Percentiles rank a stretch among this genome's conserved stretches.
These are phyloP conservation scores for Dioscorea cayenensis DNA, from an alignment of 116 monocot species.

Conservation along the genomic window DNA sequence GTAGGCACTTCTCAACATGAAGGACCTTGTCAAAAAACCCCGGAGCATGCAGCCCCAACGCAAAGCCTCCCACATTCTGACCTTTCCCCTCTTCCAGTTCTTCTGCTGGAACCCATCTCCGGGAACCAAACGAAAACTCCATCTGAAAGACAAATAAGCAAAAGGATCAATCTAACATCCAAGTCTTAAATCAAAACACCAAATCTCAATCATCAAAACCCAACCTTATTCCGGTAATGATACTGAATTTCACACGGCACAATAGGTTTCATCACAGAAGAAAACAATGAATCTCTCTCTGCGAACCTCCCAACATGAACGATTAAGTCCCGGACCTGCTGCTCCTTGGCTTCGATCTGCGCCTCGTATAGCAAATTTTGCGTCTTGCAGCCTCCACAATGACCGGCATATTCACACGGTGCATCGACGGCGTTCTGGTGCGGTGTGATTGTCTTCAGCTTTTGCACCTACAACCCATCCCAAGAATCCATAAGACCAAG, in stretches of 20 bases:
- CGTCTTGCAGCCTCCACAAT: conserved; percentile 92
- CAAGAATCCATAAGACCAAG: not conserved
- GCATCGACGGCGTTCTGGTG: conserved; percentile 62
- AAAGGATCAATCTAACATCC: not conserved
- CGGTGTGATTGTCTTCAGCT: conserved; percentile 68
- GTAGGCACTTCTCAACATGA: conserved; percentile 71
- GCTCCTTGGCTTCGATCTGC: conserved; percentile 73
- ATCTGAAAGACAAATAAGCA: conserved; percentile 39
- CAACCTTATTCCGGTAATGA: conserved; percentile 88
- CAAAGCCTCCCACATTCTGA: conserved; percentile 21
- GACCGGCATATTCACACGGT: conserved; percentile 62
- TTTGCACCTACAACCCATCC: conserved; percentile 39
- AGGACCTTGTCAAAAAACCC: conserved; percentile 96
- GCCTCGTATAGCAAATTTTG: conserved; percentile 76
- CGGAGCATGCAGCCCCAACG: conserved; percentile 90
- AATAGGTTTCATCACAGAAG: conserved; percentile 47
- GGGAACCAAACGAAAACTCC: conserved; percentile 90
- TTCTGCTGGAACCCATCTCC: conserved; percentile 55
- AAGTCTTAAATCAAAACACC: not conserved
- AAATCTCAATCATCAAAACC: not conserved
- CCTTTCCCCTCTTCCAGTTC: conserved; percentile 13
- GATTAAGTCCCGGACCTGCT: conserved; percentile 70
- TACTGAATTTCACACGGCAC: conserved; percentile 67
- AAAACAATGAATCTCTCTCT: conserved; percentile 23
- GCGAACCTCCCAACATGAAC: conserved; percentile 67